Evolutionary conservation across 176 grass and related monocot genomes (phyloP).

Genomic region (Melocanna baccifera): DNA sequence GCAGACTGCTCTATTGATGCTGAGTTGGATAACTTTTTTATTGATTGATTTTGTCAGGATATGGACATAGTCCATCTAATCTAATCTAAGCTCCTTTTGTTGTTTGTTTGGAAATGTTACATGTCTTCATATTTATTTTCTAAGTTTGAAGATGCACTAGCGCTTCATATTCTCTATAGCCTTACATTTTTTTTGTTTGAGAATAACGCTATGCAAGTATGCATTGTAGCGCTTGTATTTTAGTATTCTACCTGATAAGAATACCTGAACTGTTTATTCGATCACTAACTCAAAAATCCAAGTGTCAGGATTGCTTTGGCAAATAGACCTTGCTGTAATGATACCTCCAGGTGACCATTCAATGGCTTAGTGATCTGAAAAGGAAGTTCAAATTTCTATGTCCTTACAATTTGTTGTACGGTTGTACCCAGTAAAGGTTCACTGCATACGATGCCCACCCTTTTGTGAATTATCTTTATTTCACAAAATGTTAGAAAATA

Average conservation of each 20-base stretch:
- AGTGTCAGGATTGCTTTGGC: background rate
- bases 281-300: conserved; percentile 1
- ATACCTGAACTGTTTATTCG: background rate
- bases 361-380: conserved; percentile 4
- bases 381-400: background rate
- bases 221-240: background rate
- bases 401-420: background rate
- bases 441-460: background rate
- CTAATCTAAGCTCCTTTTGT: background rate
- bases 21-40: background rate
- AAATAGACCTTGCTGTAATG: background rate
- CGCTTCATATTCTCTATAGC: background rate
- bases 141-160: background rate
- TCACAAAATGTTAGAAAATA: background rate
- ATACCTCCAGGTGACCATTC: background rate
- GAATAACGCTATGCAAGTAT: background rate
- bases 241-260: background rate
- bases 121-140: background rate
- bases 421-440: background rate
- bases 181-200: background rate
- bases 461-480: conserved; percentile 9
- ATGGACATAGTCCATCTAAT: background rate
- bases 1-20: background rate
- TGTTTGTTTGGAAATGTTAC: background rate
- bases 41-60: conserved; percentile 9